Base-by-base conservation (phyloP, 2,329 filamentous ascomycete species). In the Akanthomyces lecanii region DNA sequence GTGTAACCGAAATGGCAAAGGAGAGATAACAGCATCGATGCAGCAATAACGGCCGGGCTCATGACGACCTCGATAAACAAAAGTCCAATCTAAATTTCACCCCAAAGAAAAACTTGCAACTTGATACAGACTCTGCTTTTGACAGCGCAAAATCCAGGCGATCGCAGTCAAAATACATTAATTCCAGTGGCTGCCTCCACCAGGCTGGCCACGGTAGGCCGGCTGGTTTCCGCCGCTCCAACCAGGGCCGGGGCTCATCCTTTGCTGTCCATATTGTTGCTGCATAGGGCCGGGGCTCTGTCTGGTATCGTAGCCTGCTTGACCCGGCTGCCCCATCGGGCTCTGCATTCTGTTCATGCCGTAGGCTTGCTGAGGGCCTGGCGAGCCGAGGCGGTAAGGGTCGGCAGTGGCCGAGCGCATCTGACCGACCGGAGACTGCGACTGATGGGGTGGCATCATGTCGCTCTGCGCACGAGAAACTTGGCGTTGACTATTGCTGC, bases 321-420 rank as follows among this genome's bases (percentile, higher is more conserved):
- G 53, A 45, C 61, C 61, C 14, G 61, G 61, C 33, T 63, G 61
- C 21, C 61, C 61, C 53, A 63, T 64, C 3, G 63, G 58, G 40
- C 58, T 64, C 23, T 61, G 58, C 63, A 64, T 64, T 30, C 63
- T 55, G 28, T 57, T 50, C 18, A 61, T 25, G 18, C 62, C 67
- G 38, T 65, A 63, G 54, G 45, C 52, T 47, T 60, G 57, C 44
- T 64, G 65, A 5, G 65, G 63, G 5, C 44, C 66, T 3, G 66
- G 65, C 5, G 67, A 68, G 48, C 48, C 66, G 45, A 66, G 57
- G 7, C 66, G 55, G 50, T 61, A 65, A 14, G 58, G 40, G 21
- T 61, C 64, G 10, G 62, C 40, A n/a, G 64, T 55, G n/a, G 61
- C 33, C 36, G 64, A 58, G 51, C 56, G 59, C 21, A 44, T 38